Conservation (phyloP, 208 protist species). For the Trypanosoma caninum region DNA sequence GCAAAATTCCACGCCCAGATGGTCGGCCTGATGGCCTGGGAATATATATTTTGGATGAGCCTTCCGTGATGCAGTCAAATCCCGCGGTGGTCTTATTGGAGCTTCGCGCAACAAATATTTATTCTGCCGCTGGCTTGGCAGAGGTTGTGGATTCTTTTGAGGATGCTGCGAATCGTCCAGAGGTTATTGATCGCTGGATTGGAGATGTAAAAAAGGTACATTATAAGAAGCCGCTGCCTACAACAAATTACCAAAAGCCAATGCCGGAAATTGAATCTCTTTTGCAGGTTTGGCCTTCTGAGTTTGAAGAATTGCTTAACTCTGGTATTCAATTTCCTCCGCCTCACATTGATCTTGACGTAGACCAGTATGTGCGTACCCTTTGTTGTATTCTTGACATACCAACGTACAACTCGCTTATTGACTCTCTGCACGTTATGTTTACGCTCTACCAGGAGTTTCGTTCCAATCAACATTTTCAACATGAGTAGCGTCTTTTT, state of each 20-base stretch:
- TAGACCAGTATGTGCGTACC: slow-evolving; percentile 93
- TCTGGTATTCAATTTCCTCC: slow-evolving; percentile 84
- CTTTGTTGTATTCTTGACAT: slow-evolving; percentile 96
- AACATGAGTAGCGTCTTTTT: slow-evolving; percentile 63
- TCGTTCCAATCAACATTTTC: slow-evolving; percentile 93
- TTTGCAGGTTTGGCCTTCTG: slow-evolving; percentile 94
- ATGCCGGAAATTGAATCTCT: slow-evolving; percentile 97
- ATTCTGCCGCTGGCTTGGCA: slow-evolving; percentile 38
- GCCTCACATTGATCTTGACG: slow-evolving; percentile 89
- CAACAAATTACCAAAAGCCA: slow-evolving; percentile 93
- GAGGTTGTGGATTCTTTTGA: slow-evolving; percentile 93
- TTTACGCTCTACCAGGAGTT: slow-evolving; percentile 98
- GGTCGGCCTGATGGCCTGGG: slow-evolving; percentile 86
- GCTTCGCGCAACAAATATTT: slow-evolving; percentile 80
- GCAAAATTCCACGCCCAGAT: slow-evolving; percentile 96
- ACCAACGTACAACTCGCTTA: slow-evolving; percentile 94
- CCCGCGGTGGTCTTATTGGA: slow-evolving; percentile 91
- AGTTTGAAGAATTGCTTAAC: slow-evolving; percentile 95
- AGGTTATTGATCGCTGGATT: slow-evolving; percentile 95
- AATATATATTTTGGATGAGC: slow-evolving; percentile 96
- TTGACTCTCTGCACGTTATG: slow-evolving; percentile 97
- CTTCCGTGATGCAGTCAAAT: slow-evolving; percentile 94
- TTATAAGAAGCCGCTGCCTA: slow-evolving; percentile 93
- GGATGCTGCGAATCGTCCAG: slow-evolving; percentile 92
- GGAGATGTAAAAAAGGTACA: slow-evolving; percentile 95